A percentile compares a stretch with the other conserved stretches of the same genome.
These are phyloP conservation scores for Colletotrichum scovillei DNA, from an alignment of 2,329 filamentous ascomycete genomes.

Conservation along the genomic window DNA sequence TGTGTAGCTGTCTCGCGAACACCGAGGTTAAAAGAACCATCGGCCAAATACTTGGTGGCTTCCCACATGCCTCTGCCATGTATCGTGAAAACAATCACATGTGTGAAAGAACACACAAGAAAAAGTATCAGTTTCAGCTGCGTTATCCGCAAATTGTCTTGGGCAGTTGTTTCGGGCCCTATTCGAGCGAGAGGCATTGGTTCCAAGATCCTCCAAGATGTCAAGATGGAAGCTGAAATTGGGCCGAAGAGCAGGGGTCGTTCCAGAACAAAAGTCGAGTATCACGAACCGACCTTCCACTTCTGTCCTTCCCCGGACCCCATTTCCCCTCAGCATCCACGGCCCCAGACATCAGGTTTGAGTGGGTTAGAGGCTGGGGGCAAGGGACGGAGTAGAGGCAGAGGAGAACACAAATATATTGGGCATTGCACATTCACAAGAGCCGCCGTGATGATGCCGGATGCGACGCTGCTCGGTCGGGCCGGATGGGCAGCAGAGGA, in stretches of 20 bases:
- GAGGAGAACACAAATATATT: not conserved
- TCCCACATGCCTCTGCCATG: not conserved
- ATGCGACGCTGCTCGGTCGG: conserved; percentile 20
- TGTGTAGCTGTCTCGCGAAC: not conserved
- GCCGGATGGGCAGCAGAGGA: not conserved
- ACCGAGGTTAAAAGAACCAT: not conserved
- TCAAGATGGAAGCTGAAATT: not conserved
- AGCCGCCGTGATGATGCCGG: conserved; percentile 13
- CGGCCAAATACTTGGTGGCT: not conserved
- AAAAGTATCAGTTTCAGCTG: not conserved
- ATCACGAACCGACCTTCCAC: conserved; percentile 7
- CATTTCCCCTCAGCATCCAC: not conserved
- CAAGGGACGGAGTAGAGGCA: not conserved
- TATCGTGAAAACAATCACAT: not conserved
- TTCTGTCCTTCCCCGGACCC: conserved; percentile 2
- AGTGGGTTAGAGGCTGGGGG: not conserved
- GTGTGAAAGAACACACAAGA: not conserved
- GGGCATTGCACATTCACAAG: not conserved
- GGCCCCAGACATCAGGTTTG: conserved; percentile 5
- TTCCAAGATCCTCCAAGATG: not conserved
- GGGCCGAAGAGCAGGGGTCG: not conserved
- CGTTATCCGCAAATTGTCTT: not conserved
- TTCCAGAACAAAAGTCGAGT: not conserved
- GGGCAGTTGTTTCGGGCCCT: not conserved
- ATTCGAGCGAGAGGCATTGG: not conserved